These are phyloP conservation scores for Arctium lappa DNA, from an alignment of 129 eudicot genomes.

Conservation along the genomic window DNA sequence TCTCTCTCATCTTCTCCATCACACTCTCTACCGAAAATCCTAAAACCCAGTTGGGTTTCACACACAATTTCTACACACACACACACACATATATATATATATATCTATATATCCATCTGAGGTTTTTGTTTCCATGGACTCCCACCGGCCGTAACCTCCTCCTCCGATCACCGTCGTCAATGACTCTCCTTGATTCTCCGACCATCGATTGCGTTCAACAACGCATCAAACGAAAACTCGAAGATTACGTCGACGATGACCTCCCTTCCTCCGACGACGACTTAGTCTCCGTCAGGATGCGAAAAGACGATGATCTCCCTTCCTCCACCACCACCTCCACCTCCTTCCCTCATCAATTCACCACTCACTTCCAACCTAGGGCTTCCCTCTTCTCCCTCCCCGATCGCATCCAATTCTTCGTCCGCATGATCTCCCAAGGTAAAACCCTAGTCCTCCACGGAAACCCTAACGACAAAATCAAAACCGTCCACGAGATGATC, in stretches of 20 bases:
- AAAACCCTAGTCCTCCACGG: conserved; percentile 47
- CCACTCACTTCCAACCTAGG: conserved; percentile 26
- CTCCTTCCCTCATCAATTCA: conserved; percentile 14
- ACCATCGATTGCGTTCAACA: conserved; percentile 33
- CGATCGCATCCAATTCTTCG: conserved; percentile 51
- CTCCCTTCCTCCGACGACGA: conserved; percentile 15
- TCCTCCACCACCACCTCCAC: conserved; percentile 17
- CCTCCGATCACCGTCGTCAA: conserved; percentile 16
- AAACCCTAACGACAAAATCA: conserved; percentile 36
- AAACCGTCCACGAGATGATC: conserved; percentile 41
- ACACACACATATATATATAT: too few relatives aligned
- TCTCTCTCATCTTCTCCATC: conserved; percentile 7
- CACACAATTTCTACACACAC: neutral
- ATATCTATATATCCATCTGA: neutral
- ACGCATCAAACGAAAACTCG: conserved; percentile 61
- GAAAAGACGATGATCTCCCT: conserved; percentile 38
- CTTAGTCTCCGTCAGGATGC: conserved; percentile 40
- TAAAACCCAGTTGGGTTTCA: conserved; percentile 11
- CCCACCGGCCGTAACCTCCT: conserved; percentile 17
- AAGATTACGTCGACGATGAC: conserved; percentile 45
- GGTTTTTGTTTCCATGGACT: conserved; percentile 31
- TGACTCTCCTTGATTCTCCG: conserved; percentile 40
- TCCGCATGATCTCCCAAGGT: conserved; percentile 35
- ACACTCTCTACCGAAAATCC: neutral
- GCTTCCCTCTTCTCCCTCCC: neutral